phyloP scores from a whole-genome alignment of 2,329 filamentous ascomycete species.

The Cercospora zeae-maydis region DNA sequence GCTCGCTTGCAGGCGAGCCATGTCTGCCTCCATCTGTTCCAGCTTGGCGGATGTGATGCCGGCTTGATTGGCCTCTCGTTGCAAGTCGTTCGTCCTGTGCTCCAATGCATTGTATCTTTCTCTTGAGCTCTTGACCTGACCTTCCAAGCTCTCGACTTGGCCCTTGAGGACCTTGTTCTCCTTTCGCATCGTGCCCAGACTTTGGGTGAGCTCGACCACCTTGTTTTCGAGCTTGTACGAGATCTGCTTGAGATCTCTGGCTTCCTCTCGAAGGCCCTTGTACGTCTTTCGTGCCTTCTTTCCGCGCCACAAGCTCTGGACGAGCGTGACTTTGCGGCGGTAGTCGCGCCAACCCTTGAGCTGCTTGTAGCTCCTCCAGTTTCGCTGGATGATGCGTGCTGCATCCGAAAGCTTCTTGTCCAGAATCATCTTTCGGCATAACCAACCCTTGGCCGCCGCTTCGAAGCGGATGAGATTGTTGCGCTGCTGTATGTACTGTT shows the following conservation, averaged over 20 bases:
- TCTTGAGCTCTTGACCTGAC: constrained; percentile 94
- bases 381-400: constrained; percentile 82
- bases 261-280: constrained; percentile 89
- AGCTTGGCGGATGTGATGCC: constrained; percentile 90
- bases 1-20: constrained; percentile 82
- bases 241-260: constrained; percentile 97
- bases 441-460: constrained; percentile 84
- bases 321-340: constrained; percentile 79
- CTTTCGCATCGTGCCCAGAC: constrained; percentile 82
- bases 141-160: constrained; percentile 94
- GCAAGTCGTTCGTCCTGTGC: constrained; percentile 84
- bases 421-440: constrained; percentile 86
- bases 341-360: constrained; percentile 81
- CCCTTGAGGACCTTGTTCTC: constrained; percentile 87
- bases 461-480: constrained; percentile 84
- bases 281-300: constrained; percentile 76
- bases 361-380: constrained; percentile 78
- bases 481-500: constrained; percentile 71
- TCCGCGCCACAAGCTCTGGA: constrained; percentile 92
- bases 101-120: constrained; percentile 87
- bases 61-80: constrained; percentile 94
- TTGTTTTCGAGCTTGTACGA: constrained; percentile 99
- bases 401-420: constrained; percentile 92
- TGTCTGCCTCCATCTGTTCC: constrained; percentile 89
- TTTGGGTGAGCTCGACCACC: constrained; percentile 96